Evolutionary conservation across 768 basidiomycete genomes (phyloP).

Genomic region (Kwoniella dejecticola): DNA sequence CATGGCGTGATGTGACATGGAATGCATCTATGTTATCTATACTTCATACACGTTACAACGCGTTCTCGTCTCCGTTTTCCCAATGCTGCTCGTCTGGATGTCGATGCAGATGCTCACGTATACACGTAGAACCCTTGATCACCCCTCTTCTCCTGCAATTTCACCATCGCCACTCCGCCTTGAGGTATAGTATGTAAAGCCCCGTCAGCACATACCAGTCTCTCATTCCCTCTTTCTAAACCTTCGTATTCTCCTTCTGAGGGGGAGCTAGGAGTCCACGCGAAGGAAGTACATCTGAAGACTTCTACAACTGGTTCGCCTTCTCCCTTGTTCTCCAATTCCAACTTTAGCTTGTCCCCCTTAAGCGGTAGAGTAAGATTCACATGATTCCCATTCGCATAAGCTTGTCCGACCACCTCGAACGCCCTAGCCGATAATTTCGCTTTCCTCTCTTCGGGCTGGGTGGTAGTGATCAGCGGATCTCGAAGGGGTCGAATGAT

Average conservation of each 20-base stretch:
- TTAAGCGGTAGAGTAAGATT: conserved; percentile 61
- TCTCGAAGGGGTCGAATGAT: conserved; percentile 67
- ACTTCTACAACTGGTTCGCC: conserved; percentile 69
- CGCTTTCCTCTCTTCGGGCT: conserved; percentile 45
- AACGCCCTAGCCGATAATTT: conserved; percentile 56
- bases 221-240: conserved; percentile 3
- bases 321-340: conserved; percentile 59
- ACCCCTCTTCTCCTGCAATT: conserved; percentile 49
- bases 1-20: no score
- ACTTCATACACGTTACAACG: no score
- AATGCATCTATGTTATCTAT: no score
- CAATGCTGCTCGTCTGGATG: not conserved
- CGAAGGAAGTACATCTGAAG: conserved; percentile 75
- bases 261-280: conserved; percentile 67
- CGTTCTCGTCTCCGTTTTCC: no score
- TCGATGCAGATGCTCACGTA: not conserved
- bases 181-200: conserved; percentile 65
- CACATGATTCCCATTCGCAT: conserved; percentile 73
- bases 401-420: conserved; percentile 68
- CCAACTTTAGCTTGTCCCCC: no score
- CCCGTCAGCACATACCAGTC: conserved; percentile 76
- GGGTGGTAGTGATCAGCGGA: conserved; percentile 16
- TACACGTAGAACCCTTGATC: conserved; percentile 3
- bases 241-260: conserved; percentile 8
- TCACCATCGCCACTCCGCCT: conserved; percentile 61